A percentile compares a stretch with the other conserved stretches of the same genome.
Conservation (phyloP, 2,329 filamentous ascomycete genomes). For the Kalaharituber pfeilii region DNA sequence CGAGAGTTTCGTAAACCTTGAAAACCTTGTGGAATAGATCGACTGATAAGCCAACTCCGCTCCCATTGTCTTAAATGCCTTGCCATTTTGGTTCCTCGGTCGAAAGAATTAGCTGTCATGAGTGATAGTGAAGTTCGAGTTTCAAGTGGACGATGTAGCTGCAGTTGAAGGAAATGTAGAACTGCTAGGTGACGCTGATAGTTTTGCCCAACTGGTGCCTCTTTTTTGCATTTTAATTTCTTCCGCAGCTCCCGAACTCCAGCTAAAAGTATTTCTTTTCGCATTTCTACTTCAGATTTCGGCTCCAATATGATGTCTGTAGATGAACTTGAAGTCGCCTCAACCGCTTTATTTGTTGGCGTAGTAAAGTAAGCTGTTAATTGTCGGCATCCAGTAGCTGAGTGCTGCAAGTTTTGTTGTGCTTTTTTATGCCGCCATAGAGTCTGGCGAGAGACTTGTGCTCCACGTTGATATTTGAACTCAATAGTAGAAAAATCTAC, state of each 20-base stretch:
- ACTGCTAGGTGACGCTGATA: slow-evolving; percentile 6
- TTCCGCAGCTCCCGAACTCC: background rate
- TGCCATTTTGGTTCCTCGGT: slow-evolving; percentile 4
- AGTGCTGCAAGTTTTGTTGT: background rate
- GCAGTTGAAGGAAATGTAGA: slow-evolving; percentile 3
- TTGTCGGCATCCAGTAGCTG: background rate
- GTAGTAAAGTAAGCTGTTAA: background rate
- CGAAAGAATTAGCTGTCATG: slow-evolving; percentile 5
- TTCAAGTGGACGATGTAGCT: slow-evolving; percentile 1
- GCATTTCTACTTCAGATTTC: background rate
- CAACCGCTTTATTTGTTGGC: background rate
- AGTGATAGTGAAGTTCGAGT: background rate
- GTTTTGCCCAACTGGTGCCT: background rate
- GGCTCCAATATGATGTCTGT: background rate
- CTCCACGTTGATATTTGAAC: no score
- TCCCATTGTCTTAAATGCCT: slow-evolving; percentile 5
- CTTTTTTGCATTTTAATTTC: slow-evolving; percentile 1
- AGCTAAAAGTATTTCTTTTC: background rate
- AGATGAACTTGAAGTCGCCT: background rate
- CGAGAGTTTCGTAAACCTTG: slow-evolving; percentile 1
- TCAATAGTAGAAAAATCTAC: no score
- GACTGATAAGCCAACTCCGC: background rate
- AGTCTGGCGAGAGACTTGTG: no score
- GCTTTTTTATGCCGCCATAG: background rate
- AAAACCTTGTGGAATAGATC: slow-evolving; percentile 2